A percentile compares a stretch with the other conserved stretches of the same genome.
These are phyloP conservation scores for Candida glucosophila DNA, from an alignment of 1,139 yeast genomes.

Conservation along the genomic window DNA sequence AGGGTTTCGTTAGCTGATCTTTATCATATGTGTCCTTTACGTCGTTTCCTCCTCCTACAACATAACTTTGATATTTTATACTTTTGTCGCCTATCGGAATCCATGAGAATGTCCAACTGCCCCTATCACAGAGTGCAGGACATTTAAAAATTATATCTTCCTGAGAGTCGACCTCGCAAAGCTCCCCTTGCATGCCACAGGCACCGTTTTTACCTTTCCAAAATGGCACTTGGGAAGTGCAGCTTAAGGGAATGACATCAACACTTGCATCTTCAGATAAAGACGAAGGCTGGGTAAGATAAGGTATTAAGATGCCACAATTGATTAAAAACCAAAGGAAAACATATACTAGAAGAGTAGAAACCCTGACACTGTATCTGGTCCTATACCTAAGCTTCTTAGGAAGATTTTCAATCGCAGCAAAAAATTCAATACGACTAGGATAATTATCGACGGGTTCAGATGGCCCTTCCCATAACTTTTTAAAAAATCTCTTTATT, in stretches of 20 bases:
- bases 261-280: slow-evolving; percentile 10
- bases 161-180: slow-evolving; percentile 39
- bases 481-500: slow-evolving; percentile 1
- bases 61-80: slow-evolving; percentile 63
- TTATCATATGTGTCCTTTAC: slow-evolving; percentile 8
- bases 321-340: slow-evolving; percentile 24
- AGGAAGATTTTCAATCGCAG: slow-evolving; percentile 37
- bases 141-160: slow-evolving; percentile 60
- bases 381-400: slow-evolving; percentile 21
- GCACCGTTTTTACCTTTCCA: slow-evolving; percentile 72
- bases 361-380: slow-evolving; percentile 17
- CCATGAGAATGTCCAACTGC: slow-evolving; percentile 71
- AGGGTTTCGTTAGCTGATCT: slow-evolving; percentile 43
- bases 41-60: slow-evolving; percentile 81
- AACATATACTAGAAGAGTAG: slow-evolving; percentile 28
- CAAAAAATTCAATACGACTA: slow-evolving; percentile 13
- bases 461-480: slow-evolving; percentile 46
- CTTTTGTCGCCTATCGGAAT: slow-evolving; percentile 64
- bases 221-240: slow-evolving; percentile 27
- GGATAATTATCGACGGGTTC: slow-evolving; percentile 44
- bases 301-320: slow-evolving; percentile 26
- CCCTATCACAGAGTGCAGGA: slow-evolving; percentile 81
- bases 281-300: slow-evolving; percentile 28
- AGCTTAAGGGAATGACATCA: slow-evolving; percentile 28
- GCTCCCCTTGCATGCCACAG: slow-evolving; percentile 66